phyloP scores from a whole-genome alignment of 2,329 filamentous ascomycete species.

The Leptosphaerulina australis region DNA sequence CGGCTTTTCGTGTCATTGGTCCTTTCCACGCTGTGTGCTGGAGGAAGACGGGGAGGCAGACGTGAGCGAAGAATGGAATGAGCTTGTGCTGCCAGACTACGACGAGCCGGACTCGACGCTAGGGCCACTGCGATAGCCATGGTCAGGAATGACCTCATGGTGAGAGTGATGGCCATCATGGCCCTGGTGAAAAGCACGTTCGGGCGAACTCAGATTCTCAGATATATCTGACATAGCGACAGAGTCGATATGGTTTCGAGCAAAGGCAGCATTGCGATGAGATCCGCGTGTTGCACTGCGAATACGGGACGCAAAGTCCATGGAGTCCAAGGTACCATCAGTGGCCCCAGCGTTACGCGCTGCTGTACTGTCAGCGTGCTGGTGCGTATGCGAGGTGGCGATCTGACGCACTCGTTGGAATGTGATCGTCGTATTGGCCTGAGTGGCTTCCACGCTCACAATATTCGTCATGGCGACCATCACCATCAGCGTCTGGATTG shows the following conservation, averaged over 20 bases:
- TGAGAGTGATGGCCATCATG: conserved; percentile 39
- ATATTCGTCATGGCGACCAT: conserved; percentile 47
- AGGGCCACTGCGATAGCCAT: conserved; percentile 36
- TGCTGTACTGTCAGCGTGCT: conserved; percentile 25
- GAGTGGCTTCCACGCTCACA: conserved; percentile 28
- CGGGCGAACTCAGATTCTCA: no score
- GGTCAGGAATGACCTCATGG: conserved; percentile 27
- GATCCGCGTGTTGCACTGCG: conserved; percentile 10
- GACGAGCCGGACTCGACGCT: conserved; percentile 36
- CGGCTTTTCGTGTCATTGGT: conserved; percentile 36
- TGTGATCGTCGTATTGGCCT: conserved; percentile 3
- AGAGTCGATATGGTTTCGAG: not conserved
- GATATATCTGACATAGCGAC: not conserved
- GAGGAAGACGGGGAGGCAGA: conserved; percentile 10
- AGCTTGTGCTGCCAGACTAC: conserved; percentile 33
- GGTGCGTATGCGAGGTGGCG: not conserved
- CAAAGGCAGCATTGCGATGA: conserved; percentile 9
- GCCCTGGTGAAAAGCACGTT: conserved; percentile 28
- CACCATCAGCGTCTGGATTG: conserved; percentile 56
- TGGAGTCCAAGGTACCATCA: conserved; percentile 33
- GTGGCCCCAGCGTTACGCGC: conserved; percentile 35
- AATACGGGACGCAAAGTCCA: conserved; percentile 21
- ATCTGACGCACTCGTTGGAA: conserved; percentile 18
- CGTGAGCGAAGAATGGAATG: conserved; percentile 10
- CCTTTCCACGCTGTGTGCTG: conserved; percentile 22